Conservation (phyloP, 768 basidiomycete species). For the Termitomyces sp. region DNA sequence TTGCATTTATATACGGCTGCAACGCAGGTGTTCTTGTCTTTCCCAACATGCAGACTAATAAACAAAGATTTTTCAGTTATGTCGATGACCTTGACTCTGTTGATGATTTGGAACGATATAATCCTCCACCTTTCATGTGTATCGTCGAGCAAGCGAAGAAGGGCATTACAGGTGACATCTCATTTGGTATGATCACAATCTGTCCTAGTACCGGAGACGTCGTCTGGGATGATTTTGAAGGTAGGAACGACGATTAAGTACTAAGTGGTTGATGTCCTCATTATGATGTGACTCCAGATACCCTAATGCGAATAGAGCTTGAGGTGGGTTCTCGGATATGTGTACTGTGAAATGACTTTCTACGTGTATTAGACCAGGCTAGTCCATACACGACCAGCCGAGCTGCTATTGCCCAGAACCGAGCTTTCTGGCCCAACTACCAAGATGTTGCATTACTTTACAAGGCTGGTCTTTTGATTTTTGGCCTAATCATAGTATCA, state of each 20-base stretch:
- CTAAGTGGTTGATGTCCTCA: background rate
- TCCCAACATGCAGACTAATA: background rate
- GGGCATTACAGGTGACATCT: conserved; percentile 27
- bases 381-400: conserved; percentile 78
- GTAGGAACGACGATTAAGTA: conserved; percentile 26
- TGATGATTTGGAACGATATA: conserved; percentile 51
- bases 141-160: conserved; percentile 56
- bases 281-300: conserved; percentile 41
- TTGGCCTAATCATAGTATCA: background rate
- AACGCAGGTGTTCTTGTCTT: conserved; percentile 53
- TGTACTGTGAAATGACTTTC: background rate
- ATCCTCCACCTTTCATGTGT: conserved; percentile 65
- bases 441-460: conserved; percentile 69
- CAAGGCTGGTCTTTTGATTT: conserved; percentile 41
- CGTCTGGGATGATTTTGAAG: conserved; percentile 87
- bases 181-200: conserved; percentile 71
- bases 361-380: conserved; percentile 62
- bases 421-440: conserved; percentile 64
- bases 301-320: conserved; percentile 80
- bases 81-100: conserved; percentile 74
- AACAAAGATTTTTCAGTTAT: conserved; percentile 49
- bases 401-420: conserved; percentile 61
- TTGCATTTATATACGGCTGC: conserved; percentile 81
- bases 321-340: conserved; percentile 46
- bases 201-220: conserved; percentile 90